Conservation (phyloP, 208 protist species). For the Entamoeba invadens region DNA sequence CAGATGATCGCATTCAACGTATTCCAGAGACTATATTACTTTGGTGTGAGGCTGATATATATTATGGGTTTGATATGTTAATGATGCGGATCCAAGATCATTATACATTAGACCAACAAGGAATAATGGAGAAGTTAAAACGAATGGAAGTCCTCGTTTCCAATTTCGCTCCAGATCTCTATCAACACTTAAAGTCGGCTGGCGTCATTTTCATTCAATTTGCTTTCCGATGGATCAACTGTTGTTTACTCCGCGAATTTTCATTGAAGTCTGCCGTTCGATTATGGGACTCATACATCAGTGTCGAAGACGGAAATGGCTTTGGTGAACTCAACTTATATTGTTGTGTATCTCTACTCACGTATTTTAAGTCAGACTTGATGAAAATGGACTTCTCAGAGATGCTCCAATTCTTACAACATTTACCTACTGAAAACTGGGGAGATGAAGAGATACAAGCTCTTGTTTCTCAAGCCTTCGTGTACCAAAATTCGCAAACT, state of each 20-base stretch:
- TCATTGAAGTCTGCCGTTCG: background rate
- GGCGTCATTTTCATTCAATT: background rate
- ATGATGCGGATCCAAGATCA: background rate
- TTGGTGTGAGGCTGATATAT: background rate
- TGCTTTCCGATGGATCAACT: conserved; percentile 3
- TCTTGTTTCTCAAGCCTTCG: background rate
- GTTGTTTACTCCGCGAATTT: background rate
- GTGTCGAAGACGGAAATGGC: background rate
- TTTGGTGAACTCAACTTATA: background rate
- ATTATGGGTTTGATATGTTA: background rate
- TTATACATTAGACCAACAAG: background rate
- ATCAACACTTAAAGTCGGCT: background rate
- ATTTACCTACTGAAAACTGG: background rate
- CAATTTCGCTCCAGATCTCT: background rate
- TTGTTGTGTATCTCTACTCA: background rate
- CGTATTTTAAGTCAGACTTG: background rate
- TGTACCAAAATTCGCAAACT: background rate
- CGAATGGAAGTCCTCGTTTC: background rate
- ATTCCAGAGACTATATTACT: background rate
- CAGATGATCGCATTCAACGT: background rate
- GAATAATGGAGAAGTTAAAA: background rate
- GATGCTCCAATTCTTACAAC: background rate
- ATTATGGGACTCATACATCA: background rate
- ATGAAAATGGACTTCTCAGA: background rate
- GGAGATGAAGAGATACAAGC: background rate